Evolutionary conservation across 2,329 filamentous ascomycete species (phyloP), one percentile per base, ranked within the genome.

Genomic region (Diplodia seriata): DNA sequence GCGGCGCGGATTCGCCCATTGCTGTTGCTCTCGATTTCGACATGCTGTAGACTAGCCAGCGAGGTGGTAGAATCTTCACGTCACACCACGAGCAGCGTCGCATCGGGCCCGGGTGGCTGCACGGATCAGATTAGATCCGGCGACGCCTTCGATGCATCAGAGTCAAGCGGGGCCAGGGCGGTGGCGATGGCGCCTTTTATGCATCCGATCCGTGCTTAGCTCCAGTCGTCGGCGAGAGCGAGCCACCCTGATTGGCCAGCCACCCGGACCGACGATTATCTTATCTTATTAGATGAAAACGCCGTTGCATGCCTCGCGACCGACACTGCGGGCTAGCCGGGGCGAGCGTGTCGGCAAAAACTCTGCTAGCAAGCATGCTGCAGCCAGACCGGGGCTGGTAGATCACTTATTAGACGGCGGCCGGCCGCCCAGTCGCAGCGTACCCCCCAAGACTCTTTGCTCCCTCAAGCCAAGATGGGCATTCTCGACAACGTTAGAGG

Each of bases 81-180:
- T 33, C 59, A 38, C 59, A n/a, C 43, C 59, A 38, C 59, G 43
- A 49, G 29, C 59, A 62, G 59, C 43, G 59, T 50, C 29, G 47
- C 59, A 50, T 62, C 59, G 31, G 43, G 14, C 2, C 43, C 40
- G 57, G 40, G 3, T 4, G 23, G 23, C 29, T 18, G 57, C 57
- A 50, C 57, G 62, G 62, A 65, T 65, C 62, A 65, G 62, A 65
- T 65, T 65, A 65, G 62, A 65, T 65, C 50, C 62, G 62, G 49
- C 62, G 49, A 54, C 29, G 40, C 23, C 2, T 54, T 53, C 7
- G 23, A n/a, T 3, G 23, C 23, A 26, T 2, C 23, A 38, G 43
- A 57, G 38, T 33, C 31, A 8, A 33, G 8, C 31, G 31, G 31
- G 8, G 12, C 55, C 43, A 57, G 47, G 38, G 56, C 38, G 50